Base-by-base conservation (phyloP, 768 basidiomycete species). In the Sistotremastrum suecicum region DNA sequence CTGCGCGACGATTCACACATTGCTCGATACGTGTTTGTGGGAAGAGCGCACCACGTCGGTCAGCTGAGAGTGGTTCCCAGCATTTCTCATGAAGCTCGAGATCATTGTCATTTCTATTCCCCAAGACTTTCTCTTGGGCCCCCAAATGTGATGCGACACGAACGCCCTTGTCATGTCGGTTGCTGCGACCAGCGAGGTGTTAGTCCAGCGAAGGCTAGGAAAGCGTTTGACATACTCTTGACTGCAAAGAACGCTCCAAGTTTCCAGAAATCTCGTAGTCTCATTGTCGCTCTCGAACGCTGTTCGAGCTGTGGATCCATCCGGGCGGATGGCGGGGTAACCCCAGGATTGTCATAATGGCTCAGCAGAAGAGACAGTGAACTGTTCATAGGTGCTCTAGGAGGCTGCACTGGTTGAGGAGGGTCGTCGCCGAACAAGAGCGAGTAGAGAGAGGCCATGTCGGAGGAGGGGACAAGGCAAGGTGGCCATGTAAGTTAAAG, bases 71-170 rank as follows among this genome's bases (percentile, higher is more conserved):
- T 92, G 86, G 33, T 76, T 71, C 9, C 80, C 80, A 33, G 84
- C 76, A 37, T 88, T 86, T 45, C 91, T 78, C 71, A 91, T 83
- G 55, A 94, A 71, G 48, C 76, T 78, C n/a, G 76, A 76, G 9
- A 89, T 74, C 32, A 94, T 71, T 2, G 92, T 92, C 85, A 97
- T 88, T 63, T 87, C 84, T 44, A 91, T 79, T 1, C 91, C 89
- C 94, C 94, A 99, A 5, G 83, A 80, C 58, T 84, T 83, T 57
- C 79, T 78, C 38, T 83, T 78, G 1, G 94, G 91, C 3, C 94
- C 94, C 68, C 78, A 83, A 37, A 97, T 64, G 50, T 81, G 76
- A 58, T 95, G 83, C 5, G 72, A 67, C 41, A 94, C 61, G 29
- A 95, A 70, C 44, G 87, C 90, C 8, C 70, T 64, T 3, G 79